Evolutionary conservation across 306 rosid species (phyloP), one percentile per base, ranked within the genome.

Genomic region (Leucaena leucocephala): DNA sequence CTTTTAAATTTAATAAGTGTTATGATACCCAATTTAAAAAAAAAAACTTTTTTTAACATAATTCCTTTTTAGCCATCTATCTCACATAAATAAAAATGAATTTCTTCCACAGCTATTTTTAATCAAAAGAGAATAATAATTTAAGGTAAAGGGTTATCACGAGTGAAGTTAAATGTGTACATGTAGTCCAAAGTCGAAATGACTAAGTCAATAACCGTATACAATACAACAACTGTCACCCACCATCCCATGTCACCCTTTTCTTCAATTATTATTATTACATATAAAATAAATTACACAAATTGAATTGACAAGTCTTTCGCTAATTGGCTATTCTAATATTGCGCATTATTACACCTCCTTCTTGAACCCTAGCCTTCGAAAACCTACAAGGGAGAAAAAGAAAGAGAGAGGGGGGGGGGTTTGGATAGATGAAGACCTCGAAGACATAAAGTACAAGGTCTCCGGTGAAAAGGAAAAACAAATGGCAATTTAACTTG

Each of bases 171-270:
- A 42, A 42, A 42, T 8, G 11, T 8, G 11, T 2, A 42, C 4
- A 10, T 27, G 1, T 27, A 27, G 27, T 27, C 27, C 27, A 27
- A 2, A 3, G 49, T 45, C 49, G 35, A 62, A 35, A 6, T 62
- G 15, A 34, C 40, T 5, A 22, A 35, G 68, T 63, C 77, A 84
- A 82, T 78, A 63, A 50, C 77, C 80, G 44, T 19, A 39, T 79
- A 67, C 84, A 77, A 39, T 79, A 67, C 84, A 77, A 77, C 76
- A 75, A 44, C 48, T 61, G 79, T 75, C 71, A 61, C 33, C 71
- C 71, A 61, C 45, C 46, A 27, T 27, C 13, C 19, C 27, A 75
- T 45, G 43, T 22, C 15, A 43, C 27, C 34, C 8, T 42, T 4
- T 21, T 80, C 33, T 65, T 63, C 57, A 72, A 43, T 55, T 1